Evolutionary conservation across 2,329 filamentous ascomycete species (phyloP).

Genomic region (Lecanoromycetidae sp.): DNA sequence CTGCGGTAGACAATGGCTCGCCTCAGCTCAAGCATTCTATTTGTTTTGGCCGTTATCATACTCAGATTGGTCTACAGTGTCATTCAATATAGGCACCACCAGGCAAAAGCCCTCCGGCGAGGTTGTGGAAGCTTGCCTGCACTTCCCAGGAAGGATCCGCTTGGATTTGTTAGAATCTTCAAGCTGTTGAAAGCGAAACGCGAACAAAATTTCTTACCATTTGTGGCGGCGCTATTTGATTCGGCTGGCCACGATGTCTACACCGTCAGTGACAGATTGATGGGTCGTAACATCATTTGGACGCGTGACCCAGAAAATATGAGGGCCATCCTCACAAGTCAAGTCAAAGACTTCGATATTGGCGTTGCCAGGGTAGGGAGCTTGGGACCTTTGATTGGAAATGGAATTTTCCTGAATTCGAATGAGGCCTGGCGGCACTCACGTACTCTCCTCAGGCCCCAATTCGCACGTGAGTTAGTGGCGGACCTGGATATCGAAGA

Average conservation of each 20-base stretch:
- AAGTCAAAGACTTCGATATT: neutral
- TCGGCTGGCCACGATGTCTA: neutral
- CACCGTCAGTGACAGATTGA: neutral
- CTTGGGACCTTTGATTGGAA: conserved; percentile 32
- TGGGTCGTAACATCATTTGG: conserved; percentile 15
- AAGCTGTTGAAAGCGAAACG: neutral
- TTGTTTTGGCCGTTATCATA: too few relatives aligned
- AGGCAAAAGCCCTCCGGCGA: neutral
- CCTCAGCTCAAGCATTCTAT: too few relatives aligned
- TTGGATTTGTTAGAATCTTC: neutral
- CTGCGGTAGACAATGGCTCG: too few relatives aligned
- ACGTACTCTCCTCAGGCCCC: conserved; percentile 34
- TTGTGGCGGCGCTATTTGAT: neutral
- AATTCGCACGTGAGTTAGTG: conserved; percentile 38
- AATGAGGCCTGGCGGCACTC: conserved; percentile 37
- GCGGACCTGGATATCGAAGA: conserved; percentile 47
- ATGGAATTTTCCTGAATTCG: conserved; percentile 38
- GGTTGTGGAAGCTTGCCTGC: neutral
- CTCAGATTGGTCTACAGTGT: too few relatives aligned
- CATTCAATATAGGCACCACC: too few relatives aligned
- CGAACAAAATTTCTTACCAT: neutral
- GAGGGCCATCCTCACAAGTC: conserved; percentile 39
- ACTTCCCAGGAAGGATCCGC: neutral
- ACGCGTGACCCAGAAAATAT: conserved; percentile 41
- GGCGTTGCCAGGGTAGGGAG: conserved; percentile 13